Base-by-base conservation (phyloP, 2,329 filamentous ascomycete genomes). In the Davidsoniella neocaledoniae region DNA sequence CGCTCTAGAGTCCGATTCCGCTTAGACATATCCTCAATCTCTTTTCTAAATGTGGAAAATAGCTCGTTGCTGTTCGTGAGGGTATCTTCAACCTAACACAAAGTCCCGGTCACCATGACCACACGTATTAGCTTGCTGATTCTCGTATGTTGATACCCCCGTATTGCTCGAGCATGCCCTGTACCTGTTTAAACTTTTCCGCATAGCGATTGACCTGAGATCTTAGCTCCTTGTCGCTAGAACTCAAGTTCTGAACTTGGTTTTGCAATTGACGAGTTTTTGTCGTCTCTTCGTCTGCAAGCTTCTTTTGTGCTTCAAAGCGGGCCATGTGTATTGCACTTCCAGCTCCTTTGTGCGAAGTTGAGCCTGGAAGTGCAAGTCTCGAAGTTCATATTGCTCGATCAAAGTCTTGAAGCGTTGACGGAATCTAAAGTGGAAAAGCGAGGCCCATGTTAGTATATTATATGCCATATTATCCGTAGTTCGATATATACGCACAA, bases 1-100 rank as follows among this genome's bases (percentile, higher is more conserved):
- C 94, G 94, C 64, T 98, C 91, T 48, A 98, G 71, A 23, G 87
- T 81, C 66, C 95, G 95, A 5, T 90, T 94, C 69, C 96, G 96
- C 69, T 95, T 95, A 1, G 88, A 94, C 88, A 96, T 96, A 61
- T 96, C 91, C 66, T 96, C 91, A 88, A 96, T 96, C 66, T 96
- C 91, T 68, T 94, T 95, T 49, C 90, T 79, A 67, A 96, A 96
- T 1, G 91, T 95, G 57, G 95, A 71, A 65, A 96, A 96, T 49
- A 96, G 71, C 63, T 96, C 91, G 68, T 96, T 96, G 66, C 86
- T 94, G 63, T 95, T 96, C 67, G 95, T 96, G 47, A 96, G 75
- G 37, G 90, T 96, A 66, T 96, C 91, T 74, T 96, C 90, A 62
- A 96, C 90, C 90, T 96, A 57, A 54, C 26, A 14, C 10, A 16